Conservation (phyloP, 2,329 filamentous ascomycete genomes). For the Fusarium piperis region DNA sequence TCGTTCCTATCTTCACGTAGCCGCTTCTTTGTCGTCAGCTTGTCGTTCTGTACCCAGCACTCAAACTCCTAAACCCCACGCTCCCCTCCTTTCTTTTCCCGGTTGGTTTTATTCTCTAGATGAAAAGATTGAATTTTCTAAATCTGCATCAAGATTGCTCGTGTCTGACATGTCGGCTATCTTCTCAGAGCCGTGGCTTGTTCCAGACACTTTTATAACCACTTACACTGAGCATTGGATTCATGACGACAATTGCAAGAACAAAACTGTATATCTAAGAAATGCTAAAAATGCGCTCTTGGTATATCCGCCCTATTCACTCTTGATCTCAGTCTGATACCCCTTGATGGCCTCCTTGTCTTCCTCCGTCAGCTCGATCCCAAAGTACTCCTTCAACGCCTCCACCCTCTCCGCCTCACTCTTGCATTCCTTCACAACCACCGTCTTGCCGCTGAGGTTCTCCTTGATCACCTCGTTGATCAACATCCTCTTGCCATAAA, state of each 20-base stretch:
- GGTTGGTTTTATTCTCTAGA: background rate
- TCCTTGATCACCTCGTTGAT: conserved; percentile 62
- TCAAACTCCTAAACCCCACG: background rate
- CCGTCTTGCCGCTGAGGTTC: conserved; percentile 61
- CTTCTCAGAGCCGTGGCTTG: background rate
- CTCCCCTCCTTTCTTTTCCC: background rate
- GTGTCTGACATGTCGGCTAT: background rate
- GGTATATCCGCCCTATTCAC: conserved; percentile 9
- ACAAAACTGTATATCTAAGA: background rate
- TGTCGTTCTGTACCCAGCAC: background rate
- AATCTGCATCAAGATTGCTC: background rate
- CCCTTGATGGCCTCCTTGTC: conserved; percentile 62
- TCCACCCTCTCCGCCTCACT: conserved; percentile 64
- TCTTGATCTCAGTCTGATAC: conserved; percentile 55
- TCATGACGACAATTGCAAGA: background rate
- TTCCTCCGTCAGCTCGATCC: conserved; percentile 59
- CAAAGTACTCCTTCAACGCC: conserved; percentile 62
- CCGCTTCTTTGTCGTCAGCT: no score
- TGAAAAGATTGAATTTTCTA: background rate
- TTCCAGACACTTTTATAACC: background rate
- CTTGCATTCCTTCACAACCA: conserved; percentile 56
- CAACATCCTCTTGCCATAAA: conserved; percentile 65
- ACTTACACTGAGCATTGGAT: background rate
- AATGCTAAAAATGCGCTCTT: background rate
- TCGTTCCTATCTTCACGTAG: no score